Evolutionary conservation across 2,329 filamentous ascomycete genomes (phyloP).

Genomic region (Colletotrichum sp.): DNA sequence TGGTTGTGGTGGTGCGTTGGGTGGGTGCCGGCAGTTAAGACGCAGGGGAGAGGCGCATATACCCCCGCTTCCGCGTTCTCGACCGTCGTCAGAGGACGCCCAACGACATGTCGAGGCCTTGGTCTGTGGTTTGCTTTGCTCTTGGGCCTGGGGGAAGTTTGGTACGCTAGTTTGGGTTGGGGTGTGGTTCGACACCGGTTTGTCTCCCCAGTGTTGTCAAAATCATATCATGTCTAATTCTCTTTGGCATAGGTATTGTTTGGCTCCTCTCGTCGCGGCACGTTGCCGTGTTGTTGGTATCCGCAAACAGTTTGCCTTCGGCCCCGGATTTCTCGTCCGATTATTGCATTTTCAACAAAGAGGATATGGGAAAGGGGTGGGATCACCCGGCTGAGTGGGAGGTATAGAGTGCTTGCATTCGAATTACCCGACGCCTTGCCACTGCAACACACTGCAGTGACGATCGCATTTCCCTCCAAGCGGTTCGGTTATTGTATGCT

Average conservation of each 20-base stretch:
- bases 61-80: not conserved
- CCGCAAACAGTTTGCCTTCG: not conserved
- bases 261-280: not conserved
- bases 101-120: not conserved
- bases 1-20: not conserved
- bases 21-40: conserved; percentile 19
- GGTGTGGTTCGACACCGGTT: not conserved
- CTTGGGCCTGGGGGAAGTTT: not conserved
- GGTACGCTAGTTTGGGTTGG: not conserved
- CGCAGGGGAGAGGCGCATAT: conserved; percentile 19
- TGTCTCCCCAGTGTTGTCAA: not conserved
- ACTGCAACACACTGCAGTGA: not conserved
- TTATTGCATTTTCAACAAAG: not conserved
- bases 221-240: not conserved
- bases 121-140: not conserved
- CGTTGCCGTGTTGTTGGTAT: not conserved
- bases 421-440: not conserved
- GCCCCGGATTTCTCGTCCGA: not conserved
- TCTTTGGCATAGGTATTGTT: not conserved
- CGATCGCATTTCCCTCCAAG: not conserved
- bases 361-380: not conserved
- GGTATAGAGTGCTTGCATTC: not conserved
- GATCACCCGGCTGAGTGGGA: not conserved
- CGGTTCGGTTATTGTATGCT: not conserved
- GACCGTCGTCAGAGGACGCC: not conserved